Percentiles rank a stretch among this genome's conserved stretches.
phyloP scores from a whole-genome alignment of 2,329 filamentous ascomycete species.

The Taxawa tesnikishii region DNA sequence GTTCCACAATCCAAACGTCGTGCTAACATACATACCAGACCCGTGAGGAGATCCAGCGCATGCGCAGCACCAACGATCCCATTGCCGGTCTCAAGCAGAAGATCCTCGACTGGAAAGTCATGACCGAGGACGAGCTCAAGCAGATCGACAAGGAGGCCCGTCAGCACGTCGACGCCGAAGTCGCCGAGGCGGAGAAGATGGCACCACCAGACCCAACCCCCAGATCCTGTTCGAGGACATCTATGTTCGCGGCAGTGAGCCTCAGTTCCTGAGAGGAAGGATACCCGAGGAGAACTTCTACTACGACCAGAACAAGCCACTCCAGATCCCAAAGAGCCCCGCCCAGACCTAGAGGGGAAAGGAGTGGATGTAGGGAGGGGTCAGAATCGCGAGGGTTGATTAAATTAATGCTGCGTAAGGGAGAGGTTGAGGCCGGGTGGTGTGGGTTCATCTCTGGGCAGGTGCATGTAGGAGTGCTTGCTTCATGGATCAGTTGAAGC shows the following conservation, averaged over 20 bases:
- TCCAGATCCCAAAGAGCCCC: neutral
- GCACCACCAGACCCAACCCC: constrained; percentile 61
- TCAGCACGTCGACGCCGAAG: constrained; percentile 74
- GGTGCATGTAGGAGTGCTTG: too few species aligned
- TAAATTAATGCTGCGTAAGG: too few species aligned
- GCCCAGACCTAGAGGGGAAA: too few species aligned
- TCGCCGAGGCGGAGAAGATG: constrained; percentile 84
- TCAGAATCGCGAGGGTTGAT: too few species aligned
- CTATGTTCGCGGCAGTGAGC: constrained; percentile 81
- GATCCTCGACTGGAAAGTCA: constrained; percentile 89
- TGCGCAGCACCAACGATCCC: constrained; percentile 97
- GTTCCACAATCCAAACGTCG: neutral
- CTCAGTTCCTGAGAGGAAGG: constrained; percentile 74
- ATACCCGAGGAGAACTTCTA: constrained; percentile 89
- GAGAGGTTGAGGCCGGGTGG: too few species aligned
- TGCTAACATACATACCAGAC: constrained; percentile 35
- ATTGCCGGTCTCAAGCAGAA: constrained; percentile 98
- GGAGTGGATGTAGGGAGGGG: too few species aligned
- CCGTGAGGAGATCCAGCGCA: constrained; percentile 98
- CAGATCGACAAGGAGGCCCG: constrained; percentile 87
- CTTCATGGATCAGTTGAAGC: too few species aligned
- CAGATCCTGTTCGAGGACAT: constrained; percentile 92
- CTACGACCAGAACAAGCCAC: constrained; percentile 29
- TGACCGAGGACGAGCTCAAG: constrained; percentile 92
- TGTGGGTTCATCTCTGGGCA: too few species aligned